Evolutionary conservation across 106 monocot genomes (phyloP).

Genomic region (Iris macrosiphon): DNA sequence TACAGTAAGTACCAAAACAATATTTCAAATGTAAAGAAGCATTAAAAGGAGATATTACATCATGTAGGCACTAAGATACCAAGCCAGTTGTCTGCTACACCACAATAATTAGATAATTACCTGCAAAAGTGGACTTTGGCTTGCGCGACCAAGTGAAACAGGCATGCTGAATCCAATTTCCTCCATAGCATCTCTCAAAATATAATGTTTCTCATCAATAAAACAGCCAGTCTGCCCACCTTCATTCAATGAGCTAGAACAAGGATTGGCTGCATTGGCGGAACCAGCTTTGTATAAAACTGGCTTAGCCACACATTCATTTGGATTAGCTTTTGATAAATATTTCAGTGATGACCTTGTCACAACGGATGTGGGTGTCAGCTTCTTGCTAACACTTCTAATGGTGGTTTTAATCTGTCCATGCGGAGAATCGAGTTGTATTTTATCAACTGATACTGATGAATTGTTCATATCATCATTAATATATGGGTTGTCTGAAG

Average conservation of each 20-base stretch:
- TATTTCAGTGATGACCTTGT: slow-evolving; percentile 26
- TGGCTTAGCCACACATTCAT: neutral
- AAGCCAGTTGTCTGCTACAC: too few species aligned
- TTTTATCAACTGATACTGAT: slow-evolving; percentile 1
- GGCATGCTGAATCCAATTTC: slow-evolving; percentile 90
- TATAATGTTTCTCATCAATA: slow-evolving; percentile 89
- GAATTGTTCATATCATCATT: slow-evolving; percentile 7
- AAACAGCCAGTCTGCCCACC: slow-evolving; percentile 66
- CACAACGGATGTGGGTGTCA: slow-evolving; percentile 1
- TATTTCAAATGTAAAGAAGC: too few species aligned
- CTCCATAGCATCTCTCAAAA: slow-evolving; percentile 81
- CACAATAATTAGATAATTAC: too few species aligned
- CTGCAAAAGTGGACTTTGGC: slow-evolving; percentile 63
- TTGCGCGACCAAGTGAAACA: slow-evolving; percentile 59
- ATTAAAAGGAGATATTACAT: too few species aligned
- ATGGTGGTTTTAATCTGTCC: slow-evolving; percentile 12
- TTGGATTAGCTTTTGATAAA: slow-evolving; percentile 8
- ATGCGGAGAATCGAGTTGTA: slow-evolving; percentile 3
- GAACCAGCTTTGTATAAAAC: slow-evolving; percentile 7
- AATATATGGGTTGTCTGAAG: slow-evolving; percentile 1
- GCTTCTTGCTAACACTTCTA: slow-evolving; percentile 17
- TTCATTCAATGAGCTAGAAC: slow-evolving; percentile 13
- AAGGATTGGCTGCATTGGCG: neutral
- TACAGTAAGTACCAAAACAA: slow-evolving; percentile 21
- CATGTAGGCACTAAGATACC: too few species aligned